A percentile compares a stretch with the other conserved stretches of the same genome.
phyloP scores from a whole-genome alignment of 805 yeast species.

The Cyberlindnera mycetangii region DNA sequence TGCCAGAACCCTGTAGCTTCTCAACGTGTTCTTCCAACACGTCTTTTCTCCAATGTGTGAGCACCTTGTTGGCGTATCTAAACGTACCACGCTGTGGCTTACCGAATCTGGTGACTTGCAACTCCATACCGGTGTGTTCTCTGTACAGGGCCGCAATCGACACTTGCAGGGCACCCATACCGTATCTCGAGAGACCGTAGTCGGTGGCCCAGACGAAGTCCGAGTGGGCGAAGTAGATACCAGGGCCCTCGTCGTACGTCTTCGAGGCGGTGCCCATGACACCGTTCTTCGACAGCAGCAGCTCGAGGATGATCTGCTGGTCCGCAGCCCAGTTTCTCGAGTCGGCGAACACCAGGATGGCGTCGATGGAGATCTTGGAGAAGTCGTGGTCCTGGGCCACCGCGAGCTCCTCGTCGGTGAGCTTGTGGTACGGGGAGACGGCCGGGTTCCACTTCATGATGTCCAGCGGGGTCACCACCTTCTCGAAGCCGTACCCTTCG shows the following conservation, averaged over 20 bases:
- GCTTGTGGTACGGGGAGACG: constrained; percentile 77
- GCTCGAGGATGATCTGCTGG: constrained; percentile 83
- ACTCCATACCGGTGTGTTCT: constrained; percentile 80
- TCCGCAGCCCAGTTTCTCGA: constrained; percentile 93
- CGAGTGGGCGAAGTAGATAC: constrained; percentile 83
- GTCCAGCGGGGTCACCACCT: constrained; percentile 80
- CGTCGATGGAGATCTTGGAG: constrained; percentile 65
- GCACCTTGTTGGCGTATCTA: constrained; percentile 75
- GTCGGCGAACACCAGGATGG: constrained; percentile 87
- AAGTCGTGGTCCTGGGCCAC: constrained; percentile 60
- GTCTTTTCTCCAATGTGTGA: constrained; percentile 74
- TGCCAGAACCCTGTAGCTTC: constrained; percentile 37
- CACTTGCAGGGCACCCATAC: constrained; percentile 93
- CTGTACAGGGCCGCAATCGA: constrained; percentile 81
- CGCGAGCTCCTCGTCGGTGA: constrained; percentile 66
- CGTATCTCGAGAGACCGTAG: constrained; percentile 76
- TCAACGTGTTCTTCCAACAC: constrained; percentile 72
- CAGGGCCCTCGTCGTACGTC: constrained; percentile 74
- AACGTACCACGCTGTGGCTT: constrained; percentile 89
- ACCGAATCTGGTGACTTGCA: constrained; percentile 81
- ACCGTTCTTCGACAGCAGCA: constrained; percentile 73
- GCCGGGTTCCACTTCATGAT: constrained; percentile 84
- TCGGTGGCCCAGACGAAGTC: constrained; percentile 94
- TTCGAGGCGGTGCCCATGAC: constrained; percentile 78
- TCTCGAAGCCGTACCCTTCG: constrained; percentile 75